Conservation (phyloP, 2,329 filamentous ascomycete genomes). For the Fusarium sp. region DNA sequence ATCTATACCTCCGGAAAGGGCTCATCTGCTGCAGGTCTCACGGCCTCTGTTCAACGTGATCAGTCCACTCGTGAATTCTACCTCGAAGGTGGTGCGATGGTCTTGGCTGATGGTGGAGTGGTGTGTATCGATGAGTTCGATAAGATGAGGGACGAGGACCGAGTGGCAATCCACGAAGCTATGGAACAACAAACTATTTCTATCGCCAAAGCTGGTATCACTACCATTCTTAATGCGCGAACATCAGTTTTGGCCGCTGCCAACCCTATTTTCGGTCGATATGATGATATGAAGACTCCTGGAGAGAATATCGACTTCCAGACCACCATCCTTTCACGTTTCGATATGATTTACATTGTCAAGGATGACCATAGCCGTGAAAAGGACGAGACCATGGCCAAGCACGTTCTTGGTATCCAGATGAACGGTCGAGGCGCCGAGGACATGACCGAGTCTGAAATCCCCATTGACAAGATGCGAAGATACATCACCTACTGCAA, state of each 20-base stretch:
- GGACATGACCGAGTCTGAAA: constrained; percentile 86
- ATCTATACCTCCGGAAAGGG: constrained; percentile 99
- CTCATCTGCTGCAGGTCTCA: constrained; percentile 96
- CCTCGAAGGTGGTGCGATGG: constrained; percentile 97
- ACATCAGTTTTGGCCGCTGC: constrained; percentile 96
- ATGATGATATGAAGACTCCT: constrained; percentile 97
- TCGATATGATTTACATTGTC: constrained; percentile 99
- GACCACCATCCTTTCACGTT: constrained; percentile 96
- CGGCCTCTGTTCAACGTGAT: constrained; percentile 95
- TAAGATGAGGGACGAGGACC: constrained; percentile 98
- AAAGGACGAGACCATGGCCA: constrained; percentile 92
- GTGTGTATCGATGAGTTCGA: constrained; percentile 99
- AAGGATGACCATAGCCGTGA: constrained; percentile 91
- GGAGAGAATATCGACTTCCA: constrained; percentile 99
- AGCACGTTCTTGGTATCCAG: constrained; percentile 96
- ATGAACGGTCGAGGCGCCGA: constrained; percentile 89
- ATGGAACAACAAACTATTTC: constrained; percentile 99
- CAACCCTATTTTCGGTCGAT: constrained; percentile 96
- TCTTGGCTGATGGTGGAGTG: constrained; percentile 94
- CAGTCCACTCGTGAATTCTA: constrained; percentile 95
- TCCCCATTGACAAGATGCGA: constrained; percentile 96
- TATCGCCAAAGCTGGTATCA: constrained; percentile 98
- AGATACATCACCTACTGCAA: constrained; percentile 98
- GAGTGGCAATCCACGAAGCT: constrained; percentile 98
- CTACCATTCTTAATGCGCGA: constrained; percentile 94